A percentile compares a stretch with the other conserved stretches of the same genome.
Evolutionary conservation across 495 filamentous ascomycete genomes (phyloP).

Genomic region (Aspergillus saccharolyticus): DNA sequence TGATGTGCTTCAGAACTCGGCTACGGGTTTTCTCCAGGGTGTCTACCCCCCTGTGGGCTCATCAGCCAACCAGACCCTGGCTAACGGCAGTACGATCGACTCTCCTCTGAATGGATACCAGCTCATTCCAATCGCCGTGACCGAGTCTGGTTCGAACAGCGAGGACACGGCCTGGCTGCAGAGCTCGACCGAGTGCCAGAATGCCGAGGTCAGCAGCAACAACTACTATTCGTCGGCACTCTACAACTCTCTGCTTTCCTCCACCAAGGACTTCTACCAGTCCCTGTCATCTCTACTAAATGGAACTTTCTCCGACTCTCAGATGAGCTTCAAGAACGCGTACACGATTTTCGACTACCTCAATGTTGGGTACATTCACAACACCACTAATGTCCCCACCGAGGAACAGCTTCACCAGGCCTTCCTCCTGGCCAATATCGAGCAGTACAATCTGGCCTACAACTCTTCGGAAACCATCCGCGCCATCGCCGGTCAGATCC

Average conservation of each 20-base stretch:
- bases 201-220: constrained; percentile 62
- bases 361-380: constrained; percentile 52
- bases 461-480: constrained; percentile 42
- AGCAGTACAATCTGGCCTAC: constrained; percentile 51
- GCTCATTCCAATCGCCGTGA: constrained; percentile 48
- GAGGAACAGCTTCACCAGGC: constrained; percentile 33
- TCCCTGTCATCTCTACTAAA: constrained; percentile 57
- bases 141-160: constrained; percentile 40
- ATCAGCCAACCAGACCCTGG: constrained; percentile 34
- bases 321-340: constrained; percentile 64
- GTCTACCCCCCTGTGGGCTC: constrained; percentile 56
- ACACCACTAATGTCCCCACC: constrained; percentile 33
- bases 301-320: constrained; percentile 44
- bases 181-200: constrained; percentile 52
- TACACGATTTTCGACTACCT: constrained; percentile 60
- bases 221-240: constrained; percentile 61
- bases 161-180: constrained; percentile 58
- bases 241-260: constrained; percentile 47
- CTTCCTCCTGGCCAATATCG: constrained; percentile 42
- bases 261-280: constrained; percentile 61
- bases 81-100: constrained; percentile 48
- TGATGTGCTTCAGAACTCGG: constrained; percentile 57
- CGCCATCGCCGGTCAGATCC: constrained; percentile 42
- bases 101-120: constrained; percentile 58
- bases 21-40: constrained; percentile 55